Base-by-base conservation (phyloP, 2,329 filamentous ascomycete genomes). In the Apiospora arundinis region DNA sequence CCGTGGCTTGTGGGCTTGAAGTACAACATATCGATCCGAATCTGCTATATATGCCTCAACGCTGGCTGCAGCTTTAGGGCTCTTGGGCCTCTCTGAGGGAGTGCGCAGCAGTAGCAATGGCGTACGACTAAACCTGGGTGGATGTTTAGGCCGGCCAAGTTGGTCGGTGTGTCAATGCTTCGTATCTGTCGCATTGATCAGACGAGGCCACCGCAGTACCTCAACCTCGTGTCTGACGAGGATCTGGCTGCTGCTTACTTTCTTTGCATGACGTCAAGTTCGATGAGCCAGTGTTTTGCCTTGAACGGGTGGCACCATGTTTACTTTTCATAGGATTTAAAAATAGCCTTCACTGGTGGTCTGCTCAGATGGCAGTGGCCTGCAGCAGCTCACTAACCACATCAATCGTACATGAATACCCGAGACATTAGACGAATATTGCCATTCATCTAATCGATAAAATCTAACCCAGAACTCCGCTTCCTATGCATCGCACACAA, bases 391-490 rank as follows among this genome's bases (percentile, higher is more conserved):
- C 28, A 40, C 32, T 37, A 18, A 21, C 28, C 56, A 7, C 4
- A 11, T 63, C 56, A 40, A n/a, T 40, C 32, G 5, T 63, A 60
- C 52, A 40, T 63, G 28, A 18, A 63, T 5, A 11, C 18, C 32
- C 11, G 11, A 16, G 56, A 40, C 21, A 6, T n/a, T 9, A 40
- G 56, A 63, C 40, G 56, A 63, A 63, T 8, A 40, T 63, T n/a
- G 21, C 32, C 69, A 69, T 71, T 71, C 73, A 74, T 72, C 56
- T 63, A 40, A n/a, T 63, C 21, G 9, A 63, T 71, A 70, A 69
- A 73, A 74, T 49, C 70, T 73, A 74, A 70, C 75, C 74, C 21
- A 65, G 71, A 77, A 77, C 75, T 76, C 76, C 75, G 73, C 72
- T 72, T 72, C 74, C 74, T 71, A 74, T 76, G 73, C 74, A 74